Conservation (phyloP, 495 filamentous ascomycete genomes). For the Chaetomium tenue region DNA sequence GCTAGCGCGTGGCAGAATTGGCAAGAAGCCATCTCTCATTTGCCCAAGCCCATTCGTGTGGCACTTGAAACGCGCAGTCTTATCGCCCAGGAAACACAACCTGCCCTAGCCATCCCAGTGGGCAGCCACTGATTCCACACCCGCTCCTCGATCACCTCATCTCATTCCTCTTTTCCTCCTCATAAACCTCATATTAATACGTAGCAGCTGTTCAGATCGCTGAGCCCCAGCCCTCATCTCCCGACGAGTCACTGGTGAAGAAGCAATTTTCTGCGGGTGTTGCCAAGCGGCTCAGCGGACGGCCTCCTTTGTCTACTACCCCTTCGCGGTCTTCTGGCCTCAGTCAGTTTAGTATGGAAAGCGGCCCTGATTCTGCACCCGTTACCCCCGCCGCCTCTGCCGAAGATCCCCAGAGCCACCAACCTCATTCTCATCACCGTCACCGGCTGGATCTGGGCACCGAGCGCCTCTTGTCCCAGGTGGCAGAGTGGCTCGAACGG, state of each 20-base stretch:
- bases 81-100: conserved; percentile 1
- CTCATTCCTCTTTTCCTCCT: neutral
- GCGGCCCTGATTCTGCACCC: conserved; percentile 24
- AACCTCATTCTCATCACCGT: conserved; percentile 33
- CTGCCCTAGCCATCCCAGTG: neutral
- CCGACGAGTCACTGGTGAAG: conserved; percentile 43
- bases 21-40: neutral
- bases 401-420: conserved; percentile 35
- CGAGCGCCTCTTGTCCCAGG: conserved; percentile 64
- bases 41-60: neutral
- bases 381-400: conserved; percentile 30
- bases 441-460: conserved; percentile 42
- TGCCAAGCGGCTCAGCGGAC: conserved; percentile 44
- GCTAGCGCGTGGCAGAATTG: neutral
- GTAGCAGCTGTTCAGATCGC: conserved; percentile 49
- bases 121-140: neutral
- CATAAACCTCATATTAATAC: conserved; percentile 24
- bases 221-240: conserved; percentile 40
- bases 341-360: conserved; percentile 38
- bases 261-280: conserved; percentile 47
- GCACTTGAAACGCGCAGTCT: neutral
- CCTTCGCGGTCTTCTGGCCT: conserved; percentile 43
- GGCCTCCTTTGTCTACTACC: conserved; percentile 33
- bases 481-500: conserved; percentile 74
- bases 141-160: neutral